Evolutionary conservation across 768 basidiomycete genomes (phyloP), one percentile per base, ranked within the genome.

Genomic region (Lyophyllum decastes): DNA sequence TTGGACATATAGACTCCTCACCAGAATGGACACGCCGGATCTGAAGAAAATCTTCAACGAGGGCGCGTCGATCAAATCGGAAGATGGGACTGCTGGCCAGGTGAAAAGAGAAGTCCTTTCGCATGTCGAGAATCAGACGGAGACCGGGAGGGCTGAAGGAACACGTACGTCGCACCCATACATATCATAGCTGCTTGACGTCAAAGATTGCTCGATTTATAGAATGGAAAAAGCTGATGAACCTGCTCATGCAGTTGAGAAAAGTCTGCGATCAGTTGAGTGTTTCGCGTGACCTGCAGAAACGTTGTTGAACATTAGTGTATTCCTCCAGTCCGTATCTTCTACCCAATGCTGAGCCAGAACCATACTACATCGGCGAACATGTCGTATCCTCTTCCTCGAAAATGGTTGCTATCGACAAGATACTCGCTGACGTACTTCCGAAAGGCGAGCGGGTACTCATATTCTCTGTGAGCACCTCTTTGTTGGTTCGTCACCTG

Each of bases 211-310:
- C n/a, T 10, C 24, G 1, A 43, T 16, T n/a, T 57, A 16, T 33
- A 84, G 83, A 76, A 52, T 86, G 81, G 78, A 77, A 71, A 55
- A 78, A 78, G 58, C 73, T 86, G 44, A 85, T 85, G 81, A 88
- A 87, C 68, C 74, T 90, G n/a, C 67, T 90, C 46, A 81, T 90
- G 76, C 88, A 90, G 68, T 73, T 90, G 11, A 78, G 88, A 45
- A 82, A 83, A 74, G 80, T 88, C 48, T 90, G 88, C 69, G 86
- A 88, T 64, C 88, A 90, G 82, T n/a, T 84, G 61, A 30, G 82
- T 66, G 2, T 9, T 49, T 19, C 12, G 24, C 16, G 17, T 6
- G 33, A 52, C 19, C 4, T 40, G 19, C 25, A 24, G 6, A n/a
- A 19, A 16, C 9, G 10, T 34, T 19, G 9, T 14, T 25, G 27